Base-by-base conservation (phyloP, 345 rosid genomes). In the Nasturtium officinale region DNA sequence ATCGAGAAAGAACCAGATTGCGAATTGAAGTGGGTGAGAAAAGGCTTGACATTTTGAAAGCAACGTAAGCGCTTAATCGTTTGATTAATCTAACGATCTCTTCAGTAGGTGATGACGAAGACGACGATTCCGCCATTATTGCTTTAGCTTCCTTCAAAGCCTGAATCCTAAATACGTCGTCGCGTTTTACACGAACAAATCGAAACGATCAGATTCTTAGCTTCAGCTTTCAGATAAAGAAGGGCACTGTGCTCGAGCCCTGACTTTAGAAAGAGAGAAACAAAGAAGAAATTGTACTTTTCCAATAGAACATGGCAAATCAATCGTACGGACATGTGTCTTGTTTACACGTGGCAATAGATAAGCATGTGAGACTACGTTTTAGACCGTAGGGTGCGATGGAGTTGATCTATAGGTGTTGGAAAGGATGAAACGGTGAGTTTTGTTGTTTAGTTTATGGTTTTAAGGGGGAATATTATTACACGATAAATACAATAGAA, bases 21-120 rank as follows among this genome's bases (percentile, higher is more conserved):
- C 80, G 83, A 83, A 89, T 74, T 37, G 88, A 81, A 77, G 82
- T 77, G 38, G 96, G 75, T 33, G 97, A 72, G 83, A 89, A 81
- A 77, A 89, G 71, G 64, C 48, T 68, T 4, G 81, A 73, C 78
- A 78, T 78, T 72, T 73, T 78, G 66, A 78, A 67, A 56, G 94
- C 83, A 66, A 96, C 77, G 80, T 82, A 92, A 50, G 96, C 93
- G 46, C 99, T 90, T 62, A 96, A 82, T 7, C 97, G 94, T 79
- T 90, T 96, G 75, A 96, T 87, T 72, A 92, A 87, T 78, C 89
- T 92, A 40, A 92, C 71, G 61, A 92, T 80, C 76, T 92, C 96
- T 37, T 90, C 99, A 66, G 83, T 86, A 17, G 97, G 83, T 59
- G 92, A 82, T 5, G 80, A 12, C 30, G 67, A 68, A 6, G 77